Base-by-base conservation (phyloP, 1,284 basidiomycete genomes). In the Psilocybe mexicana region DNA sequence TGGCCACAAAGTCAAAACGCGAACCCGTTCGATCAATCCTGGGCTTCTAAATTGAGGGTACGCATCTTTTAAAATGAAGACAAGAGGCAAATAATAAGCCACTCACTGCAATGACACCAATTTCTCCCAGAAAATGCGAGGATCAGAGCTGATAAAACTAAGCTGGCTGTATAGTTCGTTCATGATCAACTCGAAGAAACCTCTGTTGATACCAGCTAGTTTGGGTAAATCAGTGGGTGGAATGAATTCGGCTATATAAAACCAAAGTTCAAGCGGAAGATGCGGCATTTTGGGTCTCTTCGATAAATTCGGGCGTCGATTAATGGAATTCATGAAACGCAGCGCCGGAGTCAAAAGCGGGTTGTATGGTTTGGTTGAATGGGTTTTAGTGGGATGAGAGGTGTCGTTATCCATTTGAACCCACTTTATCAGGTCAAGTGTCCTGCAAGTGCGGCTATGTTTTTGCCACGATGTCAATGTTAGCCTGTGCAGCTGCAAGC, bases 1-100 rank as follows among this genome's bases (percentile, higher is more conserved):
- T 18, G 67, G 66, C 66, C 68, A 70, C 14, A 69, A 47, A 8
- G 64, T 65, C 42, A 67, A 60, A 28, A 59, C 57, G n/a, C 61
- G 63, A 10, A 70, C 62, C 23, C 64, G 64, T 55, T 58, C 52
- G 10, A 61, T 60, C 35, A 64, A 25, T 14, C 36, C 48, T n/a
- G 58, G 36, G 36, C 51, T 59, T 23, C 57, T 62, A 35, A n/a
- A 51, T 6, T 24, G n/a, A 44, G 8, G 30, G 18, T 7, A 30
- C 14, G 38, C 4, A 40, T 12, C 38, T 35, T 23, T 11, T 8
- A 33, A 25, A 18, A 26, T 14, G 28, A 42, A 50, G 24, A 36
- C 14, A 14, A 23, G 23, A 6, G 7, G 33, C 24, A 14, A 25
- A 43, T 14, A 18, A n/a, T 23, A 14, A 24, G 8, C 24, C 35